phyloP scores from a whole-genome alignment of 2,329 filamentous ascomycete species.

The Paecilomyces formosus region DNA sequence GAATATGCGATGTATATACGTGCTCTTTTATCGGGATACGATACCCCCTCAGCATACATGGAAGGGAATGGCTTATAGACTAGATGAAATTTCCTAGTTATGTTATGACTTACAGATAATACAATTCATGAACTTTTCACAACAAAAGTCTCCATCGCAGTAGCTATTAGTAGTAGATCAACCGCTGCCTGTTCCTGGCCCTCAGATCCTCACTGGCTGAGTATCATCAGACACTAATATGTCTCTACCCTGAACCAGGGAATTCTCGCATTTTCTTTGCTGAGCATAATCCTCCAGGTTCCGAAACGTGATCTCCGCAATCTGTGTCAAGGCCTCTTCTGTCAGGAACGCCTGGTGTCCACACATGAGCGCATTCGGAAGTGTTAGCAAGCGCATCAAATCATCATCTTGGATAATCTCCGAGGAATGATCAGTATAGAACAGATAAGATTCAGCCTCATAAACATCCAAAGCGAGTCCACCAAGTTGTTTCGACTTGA shows the following conservation, averaged over 20 bases:
- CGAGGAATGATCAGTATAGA: conserved; percentile 58
- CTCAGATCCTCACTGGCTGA: conserved; percentile 16
- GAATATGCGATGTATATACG: neutral
- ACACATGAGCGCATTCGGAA: conserved; percentile 59
- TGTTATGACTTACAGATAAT: neutral
- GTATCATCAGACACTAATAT: conserved; percentile 15
- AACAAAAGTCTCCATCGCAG: neutral
- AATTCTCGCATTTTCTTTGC: conserved; percentile 19
- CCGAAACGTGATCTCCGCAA: conserved; percentile 51
- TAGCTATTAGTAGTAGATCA: neutral
- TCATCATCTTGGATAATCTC: conserved; percentile 61
- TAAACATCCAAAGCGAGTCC: conserved; percentile 63
- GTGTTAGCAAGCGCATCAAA: conserved; percentile 59
- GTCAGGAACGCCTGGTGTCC: conserved; percentile 67
- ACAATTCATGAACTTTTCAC: neutral
- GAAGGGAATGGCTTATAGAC: neutral
- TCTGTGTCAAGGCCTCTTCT: conserved; percentile 56
- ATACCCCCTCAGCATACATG: neutral
- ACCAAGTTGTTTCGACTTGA: conserved; percentile 54
- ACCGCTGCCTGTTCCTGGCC: neutral
- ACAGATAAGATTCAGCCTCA: conserved; percentile 53
- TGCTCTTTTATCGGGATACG: neutral
- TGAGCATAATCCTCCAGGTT: conserved; percentile 42
- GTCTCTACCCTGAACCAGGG: conserved; percentile 22
- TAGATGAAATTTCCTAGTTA: neutral